A percentile compares a stretch with the other conserved stretches of the same genome.
Evolutionary conservation across 306 rosid species (phyloP).

Genomic region (Boehmeria nivea): DNA sequence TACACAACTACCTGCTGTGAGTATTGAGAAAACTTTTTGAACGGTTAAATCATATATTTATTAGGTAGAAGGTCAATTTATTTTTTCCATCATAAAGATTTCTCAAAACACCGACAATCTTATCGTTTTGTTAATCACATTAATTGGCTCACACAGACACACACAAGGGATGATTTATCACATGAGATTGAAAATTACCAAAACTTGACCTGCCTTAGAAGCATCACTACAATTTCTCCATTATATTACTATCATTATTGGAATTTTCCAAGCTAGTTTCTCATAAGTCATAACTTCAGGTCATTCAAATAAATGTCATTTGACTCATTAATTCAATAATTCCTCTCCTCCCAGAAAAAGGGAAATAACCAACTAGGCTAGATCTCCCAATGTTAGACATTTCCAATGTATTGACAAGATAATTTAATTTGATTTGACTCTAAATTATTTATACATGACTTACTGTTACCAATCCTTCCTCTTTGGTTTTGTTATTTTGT

Average conservation of each 20-base stretch:
- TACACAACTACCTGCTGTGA: no score
- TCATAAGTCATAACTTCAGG: no score
- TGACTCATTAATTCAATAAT: neutral
- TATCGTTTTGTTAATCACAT: no score
- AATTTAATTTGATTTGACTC: constrained; percentile 3
- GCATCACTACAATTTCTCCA: neutral
- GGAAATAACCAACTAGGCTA: neutral
- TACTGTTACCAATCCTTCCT: neutral
- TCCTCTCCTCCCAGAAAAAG: neutral
- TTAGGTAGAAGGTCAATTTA: no score
- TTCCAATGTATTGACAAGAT: neutral
- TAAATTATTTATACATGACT: neutral
- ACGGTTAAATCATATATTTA: no score
- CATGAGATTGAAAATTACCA: no score
- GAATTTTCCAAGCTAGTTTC: no score
- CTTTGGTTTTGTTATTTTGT: neutral
- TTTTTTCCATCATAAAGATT: no score
- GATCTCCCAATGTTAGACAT: neutral
- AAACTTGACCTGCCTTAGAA: no score
- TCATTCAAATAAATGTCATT: neutral
- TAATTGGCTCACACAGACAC: neutral
- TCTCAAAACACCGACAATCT: no score
- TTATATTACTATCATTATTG: no score
- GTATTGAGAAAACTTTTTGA: no score
- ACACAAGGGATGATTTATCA: neutral